Evolutionary conservation across 2,329 filamentous ascomycete species (phyloP), one percentile per base, ranked within the genome.

Genomic region (Colletotrichum aenigma): DNA sequence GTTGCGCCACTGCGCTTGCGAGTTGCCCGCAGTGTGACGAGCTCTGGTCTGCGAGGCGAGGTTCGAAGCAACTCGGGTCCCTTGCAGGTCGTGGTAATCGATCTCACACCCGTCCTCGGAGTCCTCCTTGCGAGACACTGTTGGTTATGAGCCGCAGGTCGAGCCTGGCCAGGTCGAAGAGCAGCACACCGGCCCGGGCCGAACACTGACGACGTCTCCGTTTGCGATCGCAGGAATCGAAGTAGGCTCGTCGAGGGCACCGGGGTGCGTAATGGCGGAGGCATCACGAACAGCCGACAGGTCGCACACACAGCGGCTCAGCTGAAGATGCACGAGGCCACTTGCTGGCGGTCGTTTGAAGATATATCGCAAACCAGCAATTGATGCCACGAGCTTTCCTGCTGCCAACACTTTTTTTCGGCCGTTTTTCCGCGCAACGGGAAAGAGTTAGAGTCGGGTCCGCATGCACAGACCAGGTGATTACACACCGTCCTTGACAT

Each of bases 161-260:
- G 76, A n/a, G n/a, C 52, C 28, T 61, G 30, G 21, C 55, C 32
- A 6, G 66, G 30, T 43, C 58, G 74, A 21, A 70, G 61, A 43
- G 66, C 48, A 36, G 66, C 56, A 66, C 66, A 70, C 30, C 82
- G 81, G 79, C 85, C 87, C 70, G 85, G 82, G 70, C 82, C 86
- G 83, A 90, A 88, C 79, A 91, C 89, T 77, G 85, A 87, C 61
- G 90, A 81, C 70, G 87, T 87, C 79, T 94, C 90, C 78, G 94
- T 92, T 83, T 96, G 94, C 70, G 88, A 91, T 78, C 92, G 92
- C 77, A 97, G 88, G 83, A 95, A 96, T 79, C 92, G 92, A 77
- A 97, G 88, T 24, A 96, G 90, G 74, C 83, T 86, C 78, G 84
- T 84, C 67, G 90, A 92, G 30, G 90, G 90, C 67, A 88, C 89